Evolutionary conservation across 495 filamentous ascomycete species (phyloP), one percentile per base, ranked within the genome.

Genomic region (Oleoguttula mirabilis): DNA sequence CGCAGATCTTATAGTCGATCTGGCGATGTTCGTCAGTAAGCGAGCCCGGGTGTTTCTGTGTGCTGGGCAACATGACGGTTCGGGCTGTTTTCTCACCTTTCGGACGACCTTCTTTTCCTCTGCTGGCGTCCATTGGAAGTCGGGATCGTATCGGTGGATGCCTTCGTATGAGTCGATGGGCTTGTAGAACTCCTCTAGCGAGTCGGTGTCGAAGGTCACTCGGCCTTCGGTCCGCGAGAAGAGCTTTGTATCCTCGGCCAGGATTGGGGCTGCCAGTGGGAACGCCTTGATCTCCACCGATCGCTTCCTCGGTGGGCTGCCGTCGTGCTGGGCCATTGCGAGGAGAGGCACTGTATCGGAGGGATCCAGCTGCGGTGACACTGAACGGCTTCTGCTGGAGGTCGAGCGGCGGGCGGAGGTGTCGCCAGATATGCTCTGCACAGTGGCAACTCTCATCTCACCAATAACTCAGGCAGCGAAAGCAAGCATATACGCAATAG

Each of bases 91-190:
- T 32, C 52, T 46, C 57, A 80, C 73, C 67, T 79, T 87, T 33
- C 69, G 63, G 3, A 88, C 68, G 5, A 88, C 55, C 1, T 61
- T 64, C 47, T 74, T 75, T 57, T 88, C 84, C 54, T 87, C 82
- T 11, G 66, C 56, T 52, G 73, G 71, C 0, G 70, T 71, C 82
- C 84, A 88, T 39, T 79, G 65, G 32, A 77, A 81, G 0, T 73
- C 62, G 0, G 84, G 79, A 45, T 88, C 80, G 61, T 77, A 88
- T 14, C 83, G 76, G 59, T 87, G 82, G n/a, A 61, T 55, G 0
- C 79, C 78, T 59, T 84, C 79, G 58, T 80, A 82, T 6, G 58
- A 58, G 1, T 70, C 64, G 28, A 77, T 74, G 3, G 79, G 79
- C 38, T 68, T 68, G 50, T 78, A 79, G 50, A 64, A 66, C 17